These are phyloP conservation scores for Candida stauntonica DNA, from an alignment of 805 yeast species.

Conservation along the genomic window DNA sequence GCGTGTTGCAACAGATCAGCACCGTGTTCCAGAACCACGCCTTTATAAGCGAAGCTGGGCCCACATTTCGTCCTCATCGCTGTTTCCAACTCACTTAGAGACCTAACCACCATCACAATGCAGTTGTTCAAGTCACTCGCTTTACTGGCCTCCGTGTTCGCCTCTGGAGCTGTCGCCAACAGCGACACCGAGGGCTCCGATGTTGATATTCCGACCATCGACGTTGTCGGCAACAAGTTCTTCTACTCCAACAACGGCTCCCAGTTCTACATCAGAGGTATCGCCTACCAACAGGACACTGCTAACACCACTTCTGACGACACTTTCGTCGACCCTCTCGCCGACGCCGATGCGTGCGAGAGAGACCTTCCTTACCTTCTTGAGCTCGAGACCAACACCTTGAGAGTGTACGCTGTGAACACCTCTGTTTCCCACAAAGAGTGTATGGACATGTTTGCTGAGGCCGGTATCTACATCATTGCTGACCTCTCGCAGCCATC, in stretches of 20 bases:
- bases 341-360: constrained; percentile 55
- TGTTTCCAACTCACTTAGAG: background rate
- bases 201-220: constrained; percentile 43
- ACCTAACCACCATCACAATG: constrained; percentile 1
- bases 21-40: no score
- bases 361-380: constrained; percentile 68
- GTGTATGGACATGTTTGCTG: constrained; percentile 63
- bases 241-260: constrained; percentile 64
- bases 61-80: background rate
- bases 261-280: constrained; percentile 72
- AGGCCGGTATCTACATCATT: constrained; percentile 80
- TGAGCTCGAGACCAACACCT: constrained; percentile 57
- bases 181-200: constrained; percentile 25
- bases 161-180: constrained; percentile 17
- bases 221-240: constrained; percentile 63
- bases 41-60: background rate
- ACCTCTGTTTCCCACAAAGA: constrained; percentile 59
- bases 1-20: no score
- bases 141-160: background rate
- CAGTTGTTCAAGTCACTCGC: constrained; percentile 6
- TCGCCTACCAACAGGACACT: constrained; percentile 71
- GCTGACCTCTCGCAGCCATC: constrained; percentile 80
- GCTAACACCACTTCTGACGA: constrained; percentile 33
- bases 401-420: constrained; percentile 77
- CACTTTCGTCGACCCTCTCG: constrained; percentile 59